Evolutionary conservation across 2,329 filamentous ascomycete species (phyloP).

Genomic region (Ophiocordyceps sinensis): DNA sequence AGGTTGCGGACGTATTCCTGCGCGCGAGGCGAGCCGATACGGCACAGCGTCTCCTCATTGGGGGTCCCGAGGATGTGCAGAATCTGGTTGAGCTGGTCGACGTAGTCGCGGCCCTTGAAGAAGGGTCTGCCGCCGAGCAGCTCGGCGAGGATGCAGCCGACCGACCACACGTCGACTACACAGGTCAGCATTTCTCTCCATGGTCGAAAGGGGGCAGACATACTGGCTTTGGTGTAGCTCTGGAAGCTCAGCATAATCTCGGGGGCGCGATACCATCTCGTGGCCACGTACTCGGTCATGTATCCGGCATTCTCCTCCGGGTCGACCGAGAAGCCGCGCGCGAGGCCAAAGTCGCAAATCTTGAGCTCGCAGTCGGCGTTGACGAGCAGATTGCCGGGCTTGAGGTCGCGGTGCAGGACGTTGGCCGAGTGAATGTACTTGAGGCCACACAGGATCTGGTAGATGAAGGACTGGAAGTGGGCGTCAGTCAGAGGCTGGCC

Average conservation of each 20-base stretch:
- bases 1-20: slow-evolving; percentile 98
- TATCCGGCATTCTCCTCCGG: slow-evolving; percentile 97
- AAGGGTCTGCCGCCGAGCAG: slow-evolving; percentile 91
- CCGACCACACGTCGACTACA: slow-evolving; percentile 95
- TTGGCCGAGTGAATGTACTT: slow-evolving; percentile 99
- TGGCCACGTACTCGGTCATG: slow-evolving; percentile 99
- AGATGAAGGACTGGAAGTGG: slow-evolving; percentile 99
- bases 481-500: slow-evolving; percentile 95
- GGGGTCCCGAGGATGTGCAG: slow-evolving; percentile 94
- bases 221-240: slow-evolving; percentile 99
- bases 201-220: slow-evolving; percentile 16
- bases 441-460: slow-evolving; percentile 95
- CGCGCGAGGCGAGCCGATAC: slow-evolving; percentile 87
- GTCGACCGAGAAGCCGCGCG: slow-evolving; percentile 90
- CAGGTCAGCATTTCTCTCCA: background rate
- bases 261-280: slow-evolving; percentile 85
- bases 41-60: slow-evolving; percentile 82
- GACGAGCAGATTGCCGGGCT: slow-evolving; percentile 91
- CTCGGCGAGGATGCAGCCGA: slow-evolving; percentile 94
- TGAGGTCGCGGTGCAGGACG: slow-evolving; percentile 90
- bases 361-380: slow-evolving; percentile 99
- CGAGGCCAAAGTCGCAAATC: slow-evolving; percentile 96
- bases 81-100: slow-evolving; percentile 98
- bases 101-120: slow-evolving; percentile 98
- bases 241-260: slow-evolving; percentile 99